These are phyloP conservation scores for Butyriboletus loyo DNA, from an alignment of 768 basidiomycete genomes.

Conservation along the genomic window DNA sequence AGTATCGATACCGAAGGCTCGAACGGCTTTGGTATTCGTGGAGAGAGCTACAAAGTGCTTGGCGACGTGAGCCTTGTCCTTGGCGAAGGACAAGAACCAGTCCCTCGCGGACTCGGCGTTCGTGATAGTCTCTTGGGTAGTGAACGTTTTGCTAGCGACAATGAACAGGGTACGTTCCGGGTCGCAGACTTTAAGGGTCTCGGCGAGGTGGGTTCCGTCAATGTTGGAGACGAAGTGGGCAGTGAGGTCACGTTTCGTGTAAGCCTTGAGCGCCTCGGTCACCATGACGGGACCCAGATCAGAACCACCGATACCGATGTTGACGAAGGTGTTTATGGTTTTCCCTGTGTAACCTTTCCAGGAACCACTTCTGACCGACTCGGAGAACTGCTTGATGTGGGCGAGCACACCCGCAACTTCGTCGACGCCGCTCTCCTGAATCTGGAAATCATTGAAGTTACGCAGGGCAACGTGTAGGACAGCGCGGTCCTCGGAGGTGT, in stretches of 20 bases:
- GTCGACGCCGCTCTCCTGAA: slow-evolving; percentile 75
- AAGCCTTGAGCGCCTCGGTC: slow-evolving; percentile 93
- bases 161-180: slow-evolving; percentile 96
- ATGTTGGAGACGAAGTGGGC: slow-evolving; percentile 95
- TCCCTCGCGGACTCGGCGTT: slow-evolving; percentile 91
- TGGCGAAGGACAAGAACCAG: slow-evolving; percentile 88
- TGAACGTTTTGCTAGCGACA: slow-evolving; percentile 98
- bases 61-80: slow-evolving; percentile 88
- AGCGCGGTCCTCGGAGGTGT: slow-evolving; percentile 96
- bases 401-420: slow-evolving; percentile 81
- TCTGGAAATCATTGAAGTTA: slow-evolving; percentile 72
- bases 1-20: slow-evolving; percentile 85
- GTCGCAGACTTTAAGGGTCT: slow-evolving; percentile 76
- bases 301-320: slow-evolving; percentile 98
- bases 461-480: slow-evolving; percentile 95
- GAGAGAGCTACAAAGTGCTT: slow-evolving; percentile 99
- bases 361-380: slow-evolving; percentile 75
- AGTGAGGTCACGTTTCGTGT: slow-evolving; percentile 84
- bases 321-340: slow-evolving; percentile 89
- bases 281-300: slow-evolving; percentile 99
- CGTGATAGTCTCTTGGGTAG: slow-evolving; percentile 99
- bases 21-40: slow-evolving; percentile 93
- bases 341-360: slow-evolving; percentile 99
- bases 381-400: slow-evolving; percentile 90
- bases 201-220: slow-evolving; percentile 95